A percentile compares a stretch with the other conserved stretches of the same genome.
Conservation (phyloP, 257 asterid species). For the Craterostigma plantagineum region DNA sequence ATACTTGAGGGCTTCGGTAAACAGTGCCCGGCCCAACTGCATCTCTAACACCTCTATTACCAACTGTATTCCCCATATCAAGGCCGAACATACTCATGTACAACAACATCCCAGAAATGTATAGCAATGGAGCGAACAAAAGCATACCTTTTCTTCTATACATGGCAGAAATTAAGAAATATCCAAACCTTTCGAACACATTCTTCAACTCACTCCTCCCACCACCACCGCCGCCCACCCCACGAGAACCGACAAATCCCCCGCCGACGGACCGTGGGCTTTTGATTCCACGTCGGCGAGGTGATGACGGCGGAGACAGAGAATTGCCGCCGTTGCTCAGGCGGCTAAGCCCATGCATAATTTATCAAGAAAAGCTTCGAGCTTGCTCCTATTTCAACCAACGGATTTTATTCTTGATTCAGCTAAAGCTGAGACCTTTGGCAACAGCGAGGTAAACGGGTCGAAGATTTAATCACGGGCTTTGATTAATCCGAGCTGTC, state of each 20-base stretch:
- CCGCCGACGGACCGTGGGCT: slow-evolving; percentile 21
- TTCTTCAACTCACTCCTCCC: slow-evolving; percentile 42
- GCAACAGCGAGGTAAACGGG: slow-evolving; percentile 17
- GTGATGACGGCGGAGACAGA: slow-evolving; percentile 72
- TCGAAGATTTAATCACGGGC: not conserved
- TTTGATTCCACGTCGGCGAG: slow-evolving; percentile 54
- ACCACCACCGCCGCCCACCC: slow-evolving; percentile 14
- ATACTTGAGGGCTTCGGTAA: slow-evolving; percentile 85
- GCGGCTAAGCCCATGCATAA: slow-evolving; percentile 97
- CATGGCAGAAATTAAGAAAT: slow-evolving; percentile 45
- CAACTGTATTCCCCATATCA: slow-evolving; percentile 21
- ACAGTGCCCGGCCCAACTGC: slow-evolving; percentile 54
- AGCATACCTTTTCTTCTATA: slow-evolving; percentile 75
- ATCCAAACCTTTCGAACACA: slow-evolving; percentile 53
- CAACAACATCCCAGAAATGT: slow-evolving; percentile 75
- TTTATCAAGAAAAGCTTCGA: slow-evolving; percentile 11
- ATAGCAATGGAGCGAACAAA: slow-evolving; percentile 80
- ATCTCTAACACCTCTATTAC: slow-evolving; percentile 16
- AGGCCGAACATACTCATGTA: slow-evolving; percentile 79
- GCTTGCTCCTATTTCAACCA: not conserved
- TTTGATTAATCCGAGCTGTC: not conserved
- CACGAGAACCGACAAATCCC: slow-evolving; percentile 22
- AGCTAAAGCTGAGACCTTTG: slow-evolving; percentile 10
- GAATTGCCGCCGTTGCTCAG: slow-evolving; percentile 66
- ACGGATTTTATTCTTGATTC: no score